Base-by-base conservation (phyloP, 805 yeast species). In the Hagleromyces aurorensis region DNA sequence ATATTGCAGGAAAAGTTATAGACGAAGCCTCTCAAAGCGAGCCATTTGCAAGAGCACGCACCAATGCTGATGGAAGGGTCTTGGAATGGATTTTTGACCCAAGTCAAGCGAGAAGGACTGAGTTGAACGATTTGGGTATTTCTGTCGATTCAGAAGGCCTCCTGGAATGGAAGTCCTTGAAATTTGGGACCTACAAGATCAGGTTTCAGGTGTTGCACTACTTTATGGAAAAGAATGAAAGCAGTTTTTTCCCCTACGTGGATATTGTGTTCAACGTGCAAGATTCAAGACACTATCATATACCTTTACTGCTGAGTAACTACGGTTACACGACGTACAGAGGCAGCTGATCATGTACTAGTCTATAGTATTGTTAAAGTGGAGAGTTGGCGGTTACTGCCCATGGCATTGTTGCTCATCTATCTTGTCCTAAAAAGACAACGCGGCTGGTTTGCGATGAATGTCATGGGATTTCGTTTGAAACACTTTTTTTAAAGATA, bases 281-380 rank as follows among this genome's bases (percentile, higher is more conserved):
- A 5, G 64, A 66, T 39, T 84, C 78, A 36, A 62, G 71, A 21
- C 97, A 87, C 53, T 87, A 85, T 57, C 97, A 87, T 52, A 79
- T 87, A 32, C 97, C 97, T 0, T 60, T 87, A 38, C 66, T 87
- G 31, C 62, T 87, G 34, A 76, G 94, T 24, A 84, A 84, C 50
- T 84, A 79, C 58, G 79, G 94, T 19, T 87, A 86, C 60, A 74
- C 94, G 5, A 87, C 96, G 0, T 87, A 87, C 61, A 69, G 96
- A 33, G 97, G 97, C 2, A 74, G 82, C 48, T 79, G 48, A 33
- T 7, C n/a, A 13, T 12, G 7, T n/a, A n/a, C n/a, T n/a, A n/a
- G n/a, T n/a, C n/a, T n/a, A n/a, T n/a, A n/a, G n/a, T n/a, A n/a
- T n/a, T n/a, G n/a, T n/a, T n/a, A n/a, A n/a, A n/a, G n/a, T n/a